These are phyloP conservation scores for Acanthamoeba lenticulata DNA, from an alignment of 208 protist genomes.

Conservation along the genomic window DNA sequence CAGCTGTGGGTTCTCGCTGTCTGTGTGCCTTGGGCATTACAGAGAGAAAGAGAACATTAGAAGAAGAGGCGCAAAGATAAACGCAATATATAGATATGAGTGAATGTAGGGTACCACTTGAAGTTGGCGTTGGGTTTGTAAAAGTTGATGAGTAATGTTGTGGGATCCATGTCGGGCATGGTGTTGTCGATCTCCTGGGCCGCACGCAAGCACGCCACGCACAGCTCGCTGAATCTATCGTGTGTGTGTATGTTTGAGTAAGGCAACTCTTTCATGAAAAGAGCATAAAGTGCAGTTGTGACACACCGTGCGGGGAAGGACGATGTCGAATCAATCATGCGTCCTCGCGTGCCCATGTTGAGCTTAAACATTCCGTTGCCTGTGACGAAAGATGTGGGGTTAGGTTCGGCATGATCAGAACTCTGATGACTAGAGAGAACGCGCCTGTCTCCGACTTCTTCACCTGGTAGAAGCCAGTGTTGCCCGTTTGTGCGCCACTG, in stretches of 20 bases:
- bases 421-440: too few relatives aligned
- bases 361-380: background rate
- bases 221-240: background rate
- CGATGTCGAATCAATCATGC: slow-evolving; percentile 19
- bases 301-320: slow-evolving; percentile 36
- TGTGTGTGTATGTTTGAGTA: background rate
- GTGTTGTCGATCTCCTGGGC: slow-evolving; percentile 1
- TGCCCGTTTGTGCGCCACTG: background rate
- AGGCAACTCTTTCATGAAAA: background rate
- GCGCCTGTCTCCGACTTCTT: background rate
- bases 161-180: slow-evolving; percentile 33
- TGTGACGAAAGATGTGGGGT: background rate
- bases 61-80: background rate
- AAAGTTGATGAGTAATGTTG: slow-evolving; percentile 14
- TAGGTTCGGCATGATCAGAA: too few relatives aligned
- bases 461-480: slow-evolving; percentile 5
- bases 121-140: slow-evolving; percentile 26
- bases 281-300: background rate
- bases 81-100: background rate
- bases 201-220: background rate
- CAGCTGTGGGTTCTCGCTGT: slow-evolving; percentile 65
- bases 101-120: background rate
- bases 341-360: slow-evolving; percentile 47
- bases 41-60: background rate
- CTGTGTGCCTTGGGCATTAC: background rate